Evolutionary conservation across 768 basidiomycete genomes (phyloP).

Genomic region (Gloeostereum incarnatum): DNA sequence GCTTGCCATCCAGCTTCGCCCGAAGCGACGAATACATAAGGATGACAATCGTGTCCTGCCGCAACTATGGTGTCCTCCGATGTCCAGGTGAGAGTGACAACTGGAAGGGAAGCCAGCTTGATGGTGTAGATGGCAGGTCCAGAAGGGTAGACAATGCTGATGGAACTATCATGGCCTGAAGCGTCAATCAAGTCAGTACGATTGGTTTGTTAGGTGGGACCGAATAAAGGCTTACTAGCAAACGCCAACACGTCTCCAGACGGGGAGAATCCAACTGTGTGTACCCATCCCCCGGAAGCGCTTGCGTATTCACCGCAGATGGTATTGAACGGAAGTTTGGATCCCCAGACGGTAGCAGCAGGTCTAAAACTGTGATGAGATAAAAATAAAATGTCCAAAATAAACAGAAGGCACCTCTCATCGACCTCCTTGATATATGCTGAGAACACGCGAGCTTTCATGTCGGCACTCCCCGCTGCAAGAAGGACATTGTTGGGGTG

Average conservation of each 20-base stretch:
- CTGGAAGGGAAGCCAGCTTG: constrained; percentile 70
- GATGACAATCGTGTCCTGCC: constrained; percentile 97
- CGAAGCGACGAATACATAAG: constrained; percentile 79
- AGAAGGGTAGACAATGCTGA: constrained; percentile 87
- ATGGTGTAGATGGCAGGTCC: constrained; percentile 68
- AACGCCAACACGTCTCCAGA: constrained; percentile 93
- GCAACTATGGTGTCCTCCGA: constrained; percentile 77
- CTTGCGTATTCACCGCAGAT: constrained; percentile 90
- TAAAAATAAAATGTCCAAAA: not conserved
- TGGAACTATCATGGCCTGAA: constrained; percentile 88
- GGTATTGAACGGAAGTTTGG: constrained; percentile 95
- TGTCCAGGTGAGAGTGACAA: constrained; percentile 80
- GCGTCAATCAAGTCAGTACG: constrained; percentile 1
- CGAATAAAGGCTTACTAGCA: constrained; percentile 52
- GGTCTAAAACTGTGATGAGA: constrained; percentile 43
- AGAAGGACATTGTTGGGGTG: constrained; percentile 98
- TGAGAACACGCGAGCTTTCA: constrained; percentile 96
- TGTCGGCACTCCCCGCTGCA: constrained; percentile 95
- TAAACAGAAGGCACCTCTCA: constrained; percentile 50
- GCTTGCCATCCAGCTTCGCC: constrained; percentile 69
- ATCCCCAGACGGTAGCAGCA: constrained; percentile 89
- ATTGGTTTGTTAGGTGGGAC: not conserved
- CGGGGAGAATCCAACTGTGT: constrained; percentile 91
- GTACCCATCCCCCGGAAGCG: constrained; percentile 95
- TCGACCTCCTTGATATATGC: constrained; percentile 99